Percentiles rank a stretch among this genome's conserved stretches.
Evolutionary conservation across 1,284 basidiomycete genomes (phyloP).

Genomic region (Hemileia vastatrix): DNA sequence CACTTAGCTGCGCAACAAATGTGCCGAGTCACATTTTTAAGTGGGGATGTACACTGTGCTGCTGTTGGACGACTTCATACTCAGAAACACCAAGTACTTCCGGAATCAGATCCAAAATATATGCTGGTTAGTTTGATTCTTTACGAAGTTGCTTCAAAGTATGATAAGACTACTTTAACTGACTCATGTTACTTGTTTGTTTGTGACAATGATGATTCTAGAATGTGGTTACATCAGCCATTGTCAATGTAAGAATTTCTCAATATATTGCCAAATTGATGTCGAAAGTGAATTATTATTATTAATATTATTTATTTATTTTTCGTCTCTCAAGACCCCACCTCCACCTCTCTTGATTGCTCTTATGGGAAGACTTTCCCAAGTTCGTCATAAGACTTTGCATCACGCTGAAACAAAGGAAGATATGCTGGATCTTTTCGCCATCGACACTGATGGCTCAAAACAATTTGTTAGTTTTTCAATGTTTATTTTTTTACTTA

Average conservation of each 20-base stretch:
- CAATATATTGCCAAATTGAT: not conserved
- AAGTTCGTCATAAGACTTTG: conserved; percentile 12
- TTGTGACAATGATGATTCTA: not conserved
- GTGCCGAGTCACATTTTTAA: conserved; percentile 14
- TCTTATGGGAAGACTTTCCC: conserved; percentile 13
- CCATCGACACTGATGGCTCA: conserved; percentile 14
- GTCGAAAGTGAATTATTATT: not conserved
- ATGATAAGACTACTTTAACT: not conserved
- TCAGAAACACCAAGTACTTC: not conserved
- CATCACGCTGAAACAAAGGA: conserved; percentile 3
- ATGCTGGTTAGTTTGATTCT: conserved; percentile 15
- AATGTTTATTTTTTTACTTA: not conserved
- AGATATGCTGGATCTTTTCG: conserved; percentile 17
- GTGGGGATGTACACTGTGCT: conserved; percentile 23
- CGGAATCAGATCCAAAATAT: conserved; percentile 17
- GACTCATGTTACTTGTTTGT: not conserved
- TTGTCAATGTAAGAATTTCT: conserved; percentile 19
- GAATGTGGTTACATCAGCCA: conserved; percentile 20
- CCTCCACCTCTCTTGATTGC: conserved; percentile 15
- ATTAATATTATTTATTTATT: not conserved
- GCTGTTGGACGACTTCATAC: conserved; percentile 15
- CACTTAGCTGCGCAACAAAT: not conserved
- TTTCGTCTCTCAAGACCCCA: conserved; percentile 8
- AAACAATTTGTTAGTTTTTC: not conserved
- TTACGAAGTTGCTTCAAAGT: no score